phyloP scores from a whole-genome alignment of 306 rosid genomes.

The Phaseolus lunatus region DNA sequence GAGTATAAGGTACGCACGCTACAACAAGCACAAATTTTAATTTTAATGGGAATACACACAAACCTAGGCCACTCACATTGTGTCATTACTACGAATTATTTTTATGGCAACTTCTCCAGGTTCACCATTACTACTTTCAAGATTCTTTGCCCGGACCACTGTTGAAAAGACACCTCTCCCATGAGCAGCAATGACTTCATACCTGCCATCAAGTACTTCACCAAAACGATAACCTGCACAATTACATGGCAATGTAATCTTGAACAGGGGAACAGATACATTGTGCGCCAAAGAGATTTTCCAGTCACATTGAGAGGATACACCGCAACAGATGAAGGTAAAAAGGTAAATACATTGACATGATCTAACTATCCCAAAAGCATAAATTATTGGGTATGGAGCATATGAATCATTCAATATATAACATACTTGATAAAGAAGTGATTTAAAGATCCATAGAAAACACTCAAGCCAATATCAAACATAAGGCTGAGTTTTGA shows the following conservation, averaged over 20 bases:
- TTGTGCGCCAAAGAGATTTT: neutral
- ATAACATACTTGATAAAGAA: neutral
- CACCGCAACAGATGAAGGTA: constrained; percentile 3
- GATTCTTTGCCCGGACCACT: constrained; percentile 92
- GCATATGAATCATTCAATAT: neutral
- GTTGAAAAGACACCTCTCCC: constrained; percentile 98
- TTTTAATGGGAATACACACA: neutral
- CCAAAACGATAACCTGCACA: constrained; percentile 86
- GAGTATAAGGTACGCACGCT: constrained; percentile 5
- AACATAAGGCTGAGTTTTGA: neutral
- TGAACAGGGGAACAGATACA: constrained; percentile 26
- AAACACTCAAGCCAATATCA: neutral
- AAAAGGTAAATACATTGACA: neutral
- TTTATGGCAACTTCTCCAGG: constrained; percentile 97
- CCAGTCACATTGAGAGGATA: neutral
- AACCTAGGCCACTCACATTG: constrained; percentile 68
- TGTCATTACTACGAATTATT: constrained; percentile 94
- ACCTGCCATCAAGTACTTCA: constrained; percentile 90
- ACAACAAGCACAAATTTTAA: neutral
- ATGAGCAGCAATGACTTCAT: constrained; percentile 92
- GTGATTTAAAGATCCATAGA: neutral
- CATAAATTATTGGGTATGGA: neutral
- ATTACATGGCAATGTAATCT: constrained; percentile 28
- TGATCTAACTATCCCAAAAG: neutral
- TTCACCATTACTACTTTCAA: constrained; percentile 72